Percentiles rank a stretch among this genome's conserved stretches.
Evolutionary conservation across 208 protist genomes (phyloP).

Genomic region (Crithidia bombi): DNA sequence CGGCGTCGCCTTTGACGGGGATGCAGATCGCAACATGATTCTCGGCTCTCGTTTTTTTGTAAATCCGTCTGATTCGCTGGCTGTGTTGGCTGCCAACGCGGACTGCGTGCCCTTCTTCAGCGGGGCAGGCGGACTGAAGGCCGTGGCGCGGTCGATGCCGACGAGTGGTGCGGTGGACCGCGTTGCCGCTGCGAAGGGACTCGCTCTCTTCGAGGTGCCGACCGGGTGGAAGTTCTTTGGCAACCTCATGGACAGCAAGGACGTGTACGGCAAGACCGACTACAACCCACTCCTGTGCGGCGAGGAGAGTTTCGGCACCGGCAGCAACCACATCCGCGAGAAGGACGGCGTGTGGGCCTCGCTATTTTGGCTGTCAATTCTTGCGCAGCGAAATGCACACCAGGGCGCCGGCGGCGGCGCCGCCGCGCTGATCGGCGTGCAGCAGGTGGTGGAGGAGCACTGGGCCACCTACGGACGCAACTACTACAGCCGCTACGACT

Average conservation of each 20-base stretch:
- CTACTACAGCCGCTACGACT: conserved; percentile 98
- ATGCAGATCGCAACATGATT: conserved; percentile 99
- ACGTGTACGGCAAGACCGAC: conserved; percentile 57
- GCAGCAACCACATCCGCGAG: conserved; percentile 97
- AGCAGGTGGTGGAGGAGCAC: conserved; percentile 93
- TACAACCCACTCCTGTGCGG: conserved; percentile 95
- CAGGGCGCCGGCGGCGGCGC: conserved; percentile 12
- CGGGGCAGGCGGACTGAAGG: conserved; percentile 58
- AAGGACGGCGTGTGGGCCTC: conserved; percentile 99
- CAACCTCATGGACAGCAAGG: conserved; percentile 97
- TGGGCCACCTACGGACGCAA: conserved; percentile 97
- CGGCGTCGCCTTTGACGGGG: conserved; percentile 97
- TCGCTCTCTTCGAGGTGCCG: conserved; percentile 92
- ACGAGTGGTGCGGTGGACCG: conserved; percentile 94
- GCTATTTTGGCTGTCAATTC: conserved; percentile 95
- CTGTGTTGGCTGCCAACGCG: conserved; percentile 95
- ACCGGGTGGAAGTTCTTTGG: conserved; percentile 99
- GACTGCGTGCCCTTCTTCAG: conserved; percentile 94
- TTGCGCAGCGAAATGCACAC: conserved; percentile 74
- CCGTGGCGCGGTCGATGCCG: conserved; percentile 96
- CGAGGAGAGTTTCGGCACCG: conserved; percentile 99
- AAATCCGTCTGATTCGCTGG: conserved; percentile 97
- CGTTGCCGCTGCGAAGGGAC: conserved; percentile 71
- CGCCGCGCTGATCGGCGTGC: conserved; percentile 77
- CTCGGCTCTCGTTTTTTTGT: conserved; percentile 96